A percentile compares a stretch with the other conserved stretches of the same genome.
Evolutionary conservation across 352 stramenopile genomes (phyloP).

Genomic region (Pythium sukuiense): DNA sequence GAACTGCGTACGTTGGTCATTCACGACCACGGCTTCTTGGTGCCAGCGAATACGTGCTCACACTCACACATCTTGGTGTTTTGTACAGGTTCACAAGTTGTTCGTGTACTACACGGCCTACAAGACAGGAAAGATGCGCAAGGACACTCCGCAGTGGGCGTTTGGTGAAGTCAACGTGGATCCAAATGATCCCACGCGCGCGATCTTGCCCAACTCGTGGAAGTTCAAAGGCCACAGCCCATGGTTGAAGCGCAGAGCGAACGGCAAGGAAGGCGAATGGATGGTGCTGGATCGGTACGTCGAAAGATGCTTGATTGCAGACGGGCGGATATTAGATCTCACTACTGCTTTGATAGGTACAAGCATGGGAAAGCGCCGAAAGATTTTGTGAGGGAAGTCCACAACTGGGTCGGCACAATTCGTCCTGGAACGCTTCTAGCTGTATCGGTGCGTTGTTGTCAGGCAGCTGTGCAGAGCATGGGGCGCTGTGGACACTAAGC

Average conservation of each 20-base stretch:
- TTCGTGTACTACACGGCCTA: slow-evolving; percentile 86
- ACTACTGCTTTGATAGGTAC: slow-evolving; percentile 30
- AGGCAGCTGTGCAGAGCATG: not conserved
- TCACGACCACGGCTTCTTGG: no score
- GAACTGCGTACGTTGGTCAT: slow-evolving; percentile 50
- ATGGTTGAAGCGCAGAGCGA: slow-evolving; percentile 51
- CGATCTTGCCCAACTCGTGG: slow-evolving; percentile 78
- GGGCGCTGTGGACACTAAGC: not conserved
- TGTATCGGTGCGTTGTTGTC: slow-evolving; percentile 49
- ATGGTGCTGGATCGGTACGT: slow-evolving; percentile 41
- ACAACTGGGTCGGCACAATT: slow-evolving; percentile 55
- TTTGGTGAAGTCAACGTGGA: slow-evolving; percentile 75
- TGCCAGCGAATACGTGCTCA: not conserved
- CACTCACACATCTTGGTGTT: not conserved
- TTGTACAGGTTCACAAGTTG: slow-evolving; percentile 54
- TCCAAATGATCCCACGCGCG: slow-evolving; percentile 58
- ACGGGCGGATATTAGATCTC: not conserved
- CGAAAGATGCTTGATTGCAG: not conserved
- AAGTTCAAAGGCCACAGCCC: slow-evolving; percentile 67
- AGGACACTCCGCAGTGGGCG: slow-evolving; percentile 61
- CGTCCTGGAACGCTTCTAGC: slow-evolving; percentile 57
- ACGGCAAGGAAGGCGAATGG: slow-evolving; percentile 80
- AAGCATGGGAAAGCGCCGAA: slow-evolving; percentile 47
- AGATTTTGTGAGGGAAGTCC: slow-evolving; percentile 56
- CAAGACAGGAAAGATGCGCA: slow-evolving; percentile 76